phyloP scores from a whole-genome alignment of 148 eudicot species.

The Cornus suecica region DNA sequence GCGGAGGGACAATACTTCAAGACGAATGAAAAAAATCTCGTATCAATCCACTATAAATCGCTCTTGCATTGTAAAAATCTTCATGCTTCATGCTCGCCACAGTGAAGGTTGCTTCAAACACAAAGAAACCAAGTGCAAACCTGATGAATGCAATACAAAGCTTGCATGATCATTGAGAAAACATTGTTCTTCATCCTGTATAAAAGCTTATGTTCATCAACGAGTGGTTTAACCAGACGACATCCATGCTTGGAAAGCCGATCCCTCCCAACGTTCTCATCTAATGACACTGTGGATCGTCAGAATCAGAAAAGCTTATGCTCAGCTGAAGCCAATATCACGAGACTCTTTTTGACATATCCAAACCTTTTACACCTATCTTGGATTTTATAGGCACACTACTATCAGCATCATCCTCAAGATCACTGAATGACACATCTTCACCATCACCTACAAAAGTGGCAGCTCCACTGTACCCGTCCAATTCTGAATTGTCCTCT shows the following conservation, averaged over 20 bases:
- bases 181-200: background rate
- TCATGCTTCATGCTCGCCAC: constrained; percentile 1
- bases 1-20: background rate
- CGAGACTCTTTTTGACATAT: constrained; percentile 13
- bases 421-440: constrained; percentile 89
- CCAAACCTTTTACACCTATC: constrained; percentile 17
- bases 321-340: constrained; percentile 6
- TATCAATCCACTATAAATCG: background rate
- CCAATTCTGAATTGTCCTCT: constrained; percentile 54
- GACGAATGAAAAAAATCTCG: background rate
- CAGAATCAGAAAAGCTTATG: background rate
- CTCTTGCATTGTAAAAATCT: background rate
- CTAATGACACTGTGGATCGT: background rate
- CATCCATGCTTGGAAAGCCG: background rate
- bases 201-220: background rate
- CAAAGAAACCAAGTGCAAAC: background rate
- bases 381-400: constrained; percentile 52
- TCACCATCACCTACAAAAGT: constrained; percentile 50
- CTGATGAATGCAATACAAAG: background rate
- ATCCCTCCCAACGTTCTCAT: background rate
- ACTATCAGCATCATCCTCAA: constrained; percentile 76
- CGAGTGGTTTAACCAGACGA: background rate
- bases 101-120: constrained; percentile 5
- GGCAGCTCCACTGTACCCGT: constrained; percentile 36
- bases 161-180: background rate